Conservation (phyloP, 805 yeast species). For the Spathaspora sp. region DNA sequence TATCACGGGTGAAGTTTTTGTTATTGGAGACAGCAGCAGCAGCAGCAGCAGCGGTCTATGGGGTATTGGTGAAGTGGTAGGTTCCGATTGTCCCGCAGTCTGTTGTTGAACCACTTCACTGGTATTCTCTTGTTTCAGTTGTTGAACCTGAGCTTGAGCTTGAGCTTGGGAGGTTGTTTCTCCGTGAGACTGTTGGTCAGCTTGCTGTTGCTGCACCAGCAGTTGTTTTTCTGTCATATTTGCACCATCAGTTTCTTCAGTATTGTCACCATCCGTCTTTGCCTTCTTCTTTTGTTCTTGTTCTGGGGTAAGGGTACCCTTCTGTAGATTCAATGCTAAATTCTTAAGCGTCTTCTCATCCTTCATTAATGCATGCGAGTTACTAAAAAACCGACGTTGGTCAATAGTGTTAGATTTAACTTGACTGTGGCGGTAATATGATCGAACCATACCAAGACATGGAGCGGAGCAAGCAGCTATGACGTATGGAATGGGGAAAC, state of each 20-base stretch:
- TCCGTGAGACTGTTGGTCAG: not conserved
- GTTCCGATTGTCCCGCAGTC: not conserved
- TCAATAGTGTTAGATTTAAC: not conserved
- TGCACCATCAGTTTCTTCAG: not conserved
- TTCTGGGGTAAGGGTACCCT: slow-evolving; percentile 22
- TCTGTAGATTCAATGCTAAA: slow-evolving; percentile 29
- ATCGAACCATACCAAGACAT: not conserved
- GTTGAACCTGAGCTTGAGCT: not conserved
- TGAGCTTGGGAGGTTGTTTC: not conserved
- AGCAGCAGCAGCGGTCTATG: no score
- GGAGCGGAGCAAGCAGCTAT: not conserved
- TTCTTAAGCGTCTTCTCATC: slow-evolving; percentile 25
- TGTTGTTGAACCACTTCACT: not conserved
- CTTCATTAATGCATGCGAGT: slow-evolving; percentile 6
- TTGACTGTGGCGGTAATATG: not conserved
- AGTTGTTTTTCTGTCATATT: not conserved
- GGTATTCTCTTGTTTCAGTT: not conserved
- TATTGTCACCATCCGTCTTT: not conserved
- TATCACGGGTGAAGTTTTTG: not conserved
- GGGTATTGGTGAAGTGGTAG: not conserved
- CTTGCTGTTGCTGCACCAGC: not conserved
- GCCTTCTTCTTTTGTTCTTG: slow-evolving; percentile 1
- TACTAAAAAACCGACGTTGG: not conserved
- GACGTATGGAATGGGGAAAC: not conserved
- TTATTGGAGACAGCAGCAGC: not conserved